Evolutionary conservation across 1,284 basidiomycete species (phyloP).

Genomic region (Cutaneotrichosporon dermatis): DNA sequence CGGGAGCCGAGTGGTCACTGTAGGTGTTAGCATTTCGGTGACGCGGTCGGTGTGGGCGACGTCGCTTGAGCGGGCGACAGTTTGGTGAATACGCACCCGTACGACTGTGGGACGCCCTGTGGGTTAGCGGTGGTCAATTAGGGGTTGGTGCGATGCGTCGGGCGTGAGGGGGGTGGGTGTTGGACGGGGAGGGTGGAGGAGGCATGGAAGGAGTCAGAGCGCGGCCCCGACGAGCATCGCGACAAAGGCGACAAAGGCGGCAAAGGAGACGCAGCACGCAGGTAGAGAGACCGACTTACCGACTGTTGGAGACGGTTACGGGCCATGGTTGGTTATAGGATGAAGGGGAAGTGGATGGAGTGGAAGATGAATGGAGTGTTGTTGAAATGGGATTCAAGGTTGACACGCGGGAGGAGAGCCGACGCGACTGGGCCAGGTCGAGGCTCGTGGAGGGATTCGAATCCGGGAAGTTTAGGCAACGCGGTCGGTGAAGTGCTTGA

Average conservation of each 20-base stretch:
- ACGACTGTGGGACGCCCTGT: conserved; percentile 3
- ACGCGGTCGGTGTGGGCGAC: background rate
- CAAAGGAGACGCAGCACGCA: no score
- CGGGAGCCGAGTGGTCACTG: conserved; percentile 13
- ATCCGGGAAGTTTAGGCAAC: no score
- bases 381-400: background rate
- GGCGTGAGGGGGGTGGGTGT: background rate
- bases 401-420: no score
- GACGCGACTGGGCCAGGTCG: no score
- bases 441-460: no score
- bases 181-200: no score
- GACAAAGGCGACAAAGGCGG: no score
- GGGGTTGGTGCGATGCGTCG: background rate
- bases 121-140: background rate
- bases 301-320: conserved; percentile 19
- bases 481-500: no score
- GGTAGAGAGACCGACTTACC: conserved; percentile 4
- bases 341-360: background rate
- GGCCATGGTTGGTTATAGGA: conserved; percentile 11
- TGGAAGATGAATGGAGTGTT: background rate
- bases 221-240: no score
- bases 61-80: no score
- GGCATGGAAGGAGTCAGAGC: no score
- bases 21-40: background rate
- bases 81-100: conserved; percentile 9